phyloP scores from a whole-genome alignment of 1,284 basidiomycete species.

The Tilletia setariae region DNA sequence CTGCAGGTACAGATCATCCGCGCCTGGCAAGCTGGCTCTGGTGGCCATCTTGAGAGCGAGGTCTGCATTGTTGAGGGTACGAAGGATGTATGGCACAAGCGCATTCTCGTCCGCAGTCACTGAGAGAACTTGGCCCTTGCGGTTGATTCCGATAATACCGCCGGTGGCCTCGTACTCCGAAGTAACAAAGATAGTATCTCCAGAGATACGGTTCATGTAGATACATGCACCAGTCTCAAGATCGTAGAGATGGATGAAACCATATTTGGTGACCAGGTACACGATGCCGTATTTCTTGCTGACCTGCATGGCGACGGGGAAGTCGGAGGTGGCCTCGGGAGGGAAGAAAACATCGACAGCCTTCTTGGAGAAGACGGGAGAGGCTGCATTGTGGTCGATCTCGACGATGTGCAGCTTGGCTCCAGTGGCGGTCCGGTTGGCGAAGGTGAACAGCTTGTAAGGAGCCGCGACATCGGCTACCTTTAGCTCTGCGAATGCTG shows the following conservation, averaged over 20 bases:
- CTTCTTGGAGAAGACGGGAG: slow-evolving; percentile 95
- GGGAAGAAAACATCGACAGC: slow-evolving; percentile 99
- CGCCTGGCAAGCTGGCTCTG: slow-evolving; percentile 93
- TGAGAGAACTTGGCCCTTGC: slow-evolving; percentile 96
- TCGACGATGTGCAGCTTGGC: slow-evolving; percentile 99
- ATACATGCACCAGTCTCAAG: slow-evolving; percentile 97
- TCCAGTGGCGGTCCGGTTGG: slow-evolving; percentile 88
- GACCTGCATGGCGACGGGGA: slow-evolving; percentile 99
- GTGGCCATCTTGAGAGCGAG: slow-evolving; percentile 97
- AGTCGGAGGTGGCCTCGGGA: slow-evolving; percentile 94
- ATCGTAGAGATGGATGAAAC: slow-evolving; percentile 99
- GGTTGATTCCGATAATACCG: slow-evolving; percentile 98
- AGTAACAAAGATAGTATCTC: slow-evolving; percentile 98
- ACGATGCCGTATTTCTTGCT: slow-evolving; percentile 95
- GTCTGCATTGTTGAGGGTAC: slow-evolving; percentile 92
- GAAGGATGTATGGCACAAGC: slow-evolving; percentile 90
- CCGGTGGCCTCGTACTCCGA: slow-evolving; percentile 89
- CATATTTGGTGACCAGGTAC: slow-evolving; percentile 97
- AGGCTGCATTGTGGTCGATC: slow-evolving; percentile 92
- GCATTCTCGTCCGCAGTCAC: slow-evolving; percentile 96
- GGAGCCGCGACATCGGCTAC: slow-evolving; percentile 42
- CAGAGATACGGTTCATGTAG: slow-evolving; percentile 99
- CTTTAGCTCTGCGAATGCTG: slow-evolving; percentile 88
- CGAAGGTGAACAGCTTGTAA: slow-evolving; percentile 87
- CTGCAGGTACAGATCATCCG: slow-evolving; percentile 92